Conservation (phyloP, 371 early-diverging fungal species). For the Sporodiniella umbellata region DNA sequence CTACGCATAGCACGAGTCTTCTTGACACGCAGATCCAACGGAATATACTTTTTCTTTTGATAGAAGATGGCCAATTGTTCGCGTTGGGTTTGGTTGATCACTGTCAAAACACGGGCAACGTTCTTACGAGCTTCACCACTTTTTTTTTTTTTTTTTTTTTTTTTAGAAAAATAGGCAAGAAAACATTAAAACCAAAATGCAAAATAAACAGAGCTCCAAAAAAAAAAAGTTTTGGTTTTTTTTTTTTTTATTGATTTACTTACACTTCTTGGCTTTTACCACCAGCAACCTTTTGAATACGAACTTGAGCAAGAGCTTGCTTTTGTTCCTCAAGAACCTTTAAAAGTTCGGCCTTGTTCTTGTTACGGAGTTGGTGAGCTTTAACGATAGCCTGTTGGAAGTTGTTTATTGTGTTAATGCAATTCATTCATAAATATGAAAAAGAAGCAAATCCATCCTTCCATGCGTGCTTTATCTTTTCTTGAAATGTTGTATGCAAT, state of each 20-base stretch:
- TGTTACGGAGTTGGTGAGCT: constrained; percentile 72
- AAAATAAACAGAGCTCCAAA: background rate
- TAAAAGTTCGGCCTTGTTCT: constrained; percentile 82
- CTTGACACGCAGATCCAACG: no score
- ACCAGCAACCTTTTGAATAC: constrained; percentile 69
- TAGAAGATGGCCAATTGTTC: constrained; percentile 16
- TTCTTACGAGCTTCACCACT: constrained; percentile 76
- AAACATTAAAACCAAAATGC: background rate
- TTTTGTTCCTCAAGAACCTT: constrained; percentile 86
- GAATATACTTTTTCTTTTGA: no score
- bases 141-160: no score
- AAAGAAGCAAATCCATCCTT: no score
- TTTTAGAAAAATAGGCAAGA: no score
- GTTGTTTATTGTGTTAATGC: background rate
- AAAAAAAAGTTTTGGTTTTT: no score
- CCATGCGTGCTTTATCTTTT: no score
- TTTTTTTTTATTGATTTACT: constrained; percentile 8
- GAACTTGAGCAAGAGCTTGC: constrained; percentile 9
- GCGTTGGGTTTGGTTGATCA: constrained; percentile 76
- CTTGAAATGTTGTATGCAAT: no score
- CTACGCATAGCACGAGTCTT: constrained; percentile 83
- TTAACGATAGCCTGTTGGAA: background rate
- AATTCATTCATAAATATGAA: no score
- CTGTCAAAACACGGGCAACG: constrained; percentile 89
- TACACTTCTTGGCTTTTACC: constrained; percentile 76